These are phyloP conservation scores for Cyclospora cayetanensis DNA, from an alignment of 169 alveolate genomes.

Conservation along the genomic window DNA sequence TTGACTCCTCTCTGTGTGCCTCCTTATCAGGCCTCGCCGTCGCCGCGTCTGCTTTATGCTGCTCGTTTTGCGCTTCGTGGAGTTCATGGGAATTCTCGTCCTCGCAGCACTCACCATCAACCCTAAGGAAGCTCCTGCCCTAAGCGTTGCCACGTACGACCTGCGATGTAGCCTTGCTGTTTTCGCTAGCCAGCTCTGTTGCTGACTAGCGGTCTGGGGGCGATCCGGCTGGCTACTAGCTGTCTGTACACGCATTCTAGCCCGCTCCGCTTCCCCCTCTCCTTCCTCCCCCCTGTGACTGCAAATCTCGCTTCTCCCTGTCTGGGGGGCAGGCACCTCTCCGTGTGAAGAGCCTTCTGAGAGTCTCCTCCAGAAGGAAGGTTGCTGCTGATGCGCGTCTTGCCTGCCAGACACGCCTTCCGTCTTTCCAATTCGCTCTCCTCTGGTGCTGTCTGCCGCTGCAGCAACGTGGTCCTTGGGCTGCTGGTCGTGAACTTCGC, in stretches of 20 bases:
- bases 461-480: background rate
- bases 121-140: background rate
- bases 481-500: background rate
- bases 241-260: no score
- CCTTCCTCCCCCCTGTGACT: no score
- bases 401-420: no score
- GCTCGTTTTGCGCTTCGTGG: background rate
- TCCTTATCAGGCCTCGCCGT: background rate
- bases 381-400: no score
- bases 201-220: background rate
- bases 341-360: no score
- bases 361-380: no score
- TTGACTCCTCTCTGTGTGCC: background rate
- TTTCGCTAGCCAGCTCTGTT: background rate
- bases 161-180: background rate
- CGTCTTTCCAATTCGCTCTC: no score
- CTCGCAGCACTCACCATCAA: background rate
- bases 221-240: no score
- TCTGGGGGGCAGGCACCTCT: no score
- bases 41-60: background rate
- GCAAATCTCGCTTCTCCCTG: no score
- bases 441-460: background rate
- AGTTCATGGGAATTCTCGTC: background rate
- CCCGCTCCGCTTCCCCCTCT: no score
- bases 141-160: background rate